Base-by-base conservation (phyloP, 345 rosid species). In the Eucalyptus tenuipes region DNA sequence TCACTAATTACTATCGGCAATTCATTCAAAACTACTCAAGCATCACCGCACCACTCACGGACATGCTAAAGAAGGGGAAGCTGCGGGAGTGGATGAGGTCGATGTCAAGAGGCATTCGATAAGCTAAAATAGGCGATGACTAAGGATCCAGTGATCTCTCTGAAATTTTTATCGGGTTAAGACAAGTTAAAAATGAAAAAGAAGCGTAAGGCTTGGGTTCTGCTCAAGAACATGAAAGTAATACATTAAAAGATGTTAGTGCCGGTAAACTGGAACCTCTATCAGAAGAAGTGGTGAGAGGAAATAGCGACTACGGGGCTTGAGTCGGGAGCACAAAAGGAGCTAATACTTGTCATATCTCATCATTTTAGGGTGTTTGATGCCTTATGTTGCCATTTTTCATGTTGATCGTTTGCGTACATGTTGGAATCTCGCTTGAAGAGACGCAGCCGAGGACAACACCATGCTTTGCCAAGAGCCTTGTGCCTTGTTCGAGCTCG, bases 311-410 rank as follows among this genome's bases (percentile, higher is more conserved):
- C 20, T 75, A 53, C 31, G 55, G 81, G 87, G 91, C 89, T 88
- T 82, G 96, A 92, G 44, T 88, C 90, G 71, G 92, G 96, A 91
- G 93, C 91, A 87, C 91, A 96, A 89, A 96, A 91, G 93, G 92
- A 96, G 97, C 91, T 94, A 90, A 92, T 95, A 94, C 85, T 91
- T 94, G 86, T 93, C 95, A 13, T 94, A 93, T 92, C 96, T 96
- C 82, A 11, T 59, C 7, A 59, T 59, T 25, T 25, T 59, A 11
- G 66, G 66, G 15, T 25, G 66, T 59, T 59, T 11, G n/a, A 25
- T 59, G 15, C 66, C 66, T 59, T 59, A 59, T 25, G 31, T 11
- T 25, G 66, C 66, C 66, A 59, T 59, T 59, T 25, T 59, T 25
- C 15, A 25, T 59, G 66, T 27, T 25, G 29, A 25, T 59, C 66